These are phyloP conservation scores for Phialophora chinensis DNA, from an alignment of 2,329 filamentous ascomycete genomes.

Conservation along the genomic window DNA sequence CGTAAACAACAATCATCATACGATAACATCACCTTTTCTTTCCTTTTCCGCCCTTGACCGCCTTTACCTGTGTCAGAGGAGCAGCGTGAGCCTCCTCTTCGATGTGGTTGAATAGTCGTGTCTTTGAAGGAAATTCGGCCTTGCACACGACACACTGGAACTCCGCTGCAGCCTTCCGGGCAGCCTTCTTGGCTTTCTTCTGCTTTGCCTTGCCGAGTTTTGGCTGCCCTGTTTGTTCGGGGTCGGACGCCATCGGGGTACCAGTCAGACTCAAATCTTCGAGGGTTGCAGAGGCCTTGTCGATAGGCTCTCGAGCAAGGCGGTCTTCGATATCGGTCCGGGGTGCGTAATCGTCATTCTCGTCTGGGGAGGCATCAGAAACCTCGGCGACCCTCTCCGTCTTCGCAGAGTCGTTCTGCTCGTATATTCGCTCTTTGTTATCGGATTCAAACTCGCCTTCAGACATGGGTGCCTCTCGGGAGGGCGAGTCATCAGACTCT, in stretches of 20 bases:
- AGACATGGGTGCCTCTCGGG: background rate
- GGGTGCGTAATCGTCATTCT: slow-evolving; percentile 54
- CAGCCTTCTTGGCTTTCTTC: slow-evolving; percentile 59
- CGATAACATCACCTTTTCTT: slow-evolving; percentile 35
- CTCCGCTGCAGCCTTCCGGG: slow-evolving; percentile 45
- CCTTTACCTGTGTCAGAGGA: slow-evolving; percentile 41
- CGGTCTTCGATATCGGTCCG: slow-evolving; percentile 50
- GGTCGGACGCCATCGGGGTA: slow-evolving; percentile 34
- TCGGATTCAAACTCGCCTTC: slow-evolving; percentile 9
- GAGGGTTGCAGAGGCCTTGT: slow-evolving; percentile 31
- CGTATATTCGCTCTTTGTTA: slow-evolving; percentile 9
- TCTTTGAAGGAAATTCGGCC: slow-evolving; percentile 76
- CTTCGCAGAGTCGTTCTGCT: slow-evolving; percentile 12
- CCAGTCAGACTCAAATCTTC: slow-evolving; percentile 35
- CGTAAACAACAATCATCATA: background rate
- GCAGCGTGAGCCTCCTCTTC: slow-evolving; percentile 69
- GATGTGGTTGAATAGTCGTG: slow-evolving; percentile 75
- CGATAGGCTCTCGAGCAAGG: slow-evolving; percentile 39
- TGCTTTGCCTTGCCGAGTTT: slow-evolving; percentile 61
- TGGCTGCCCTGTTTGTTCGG: slow-evolving; percentile 36
- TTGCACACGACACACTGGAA: slow-evolving; percentile 79
- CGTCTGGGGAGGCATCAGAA: slow-evolving; percentile 42
- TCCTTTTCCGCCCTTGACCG: slow-evolving; percentile 35
- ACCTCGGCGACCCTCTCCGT: slow-evolving; percentile 24
- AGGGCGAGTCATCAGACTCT: background rate